Base-by-base conservation (phyloP, 2,329 filamentous ascomycete genomes). In the Penicillium sp. region DNA sequence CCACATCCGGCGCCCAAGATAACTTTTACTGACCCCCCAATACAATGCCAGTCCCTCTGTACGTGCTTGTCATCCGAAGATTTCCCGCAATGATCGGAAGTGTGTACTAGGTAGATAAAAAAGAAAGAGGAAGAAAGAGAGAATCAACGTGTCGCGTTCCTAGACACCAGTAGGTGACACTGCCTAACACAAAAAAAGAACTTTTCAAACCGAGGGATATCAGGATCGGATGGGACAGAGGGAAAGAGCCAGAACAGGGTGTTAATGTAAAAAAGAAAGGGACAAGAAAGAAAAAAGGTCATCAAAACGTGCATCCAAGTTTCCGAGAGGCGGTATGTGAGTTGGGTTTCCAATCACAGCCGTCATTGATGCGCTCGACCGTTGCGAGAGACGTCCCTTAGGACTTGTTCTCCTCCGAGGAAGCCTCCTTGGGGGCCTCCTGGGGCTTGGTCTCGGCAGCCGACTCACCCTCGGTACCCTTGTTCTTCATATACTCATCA, bases 401-500 rank as follows among this genome's bases (percentile, higher is more conserved):
- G 61, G 75, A 70, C 69, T 77, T 76, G 66, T 72, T 72, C 66
- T 75, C 74, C 67, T 75, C 74, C 44, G 67, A 67, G 48, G 73
- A 65, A 59, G 68, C 70, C 67, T 82, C 79, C 69, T 81, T 73
- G 46, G 69, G 70, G 58, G 69, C 67, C 67, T 77, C 77, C 68
- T 77, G 70, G 61, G 72, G 77, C 72, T 81, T 81, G 57, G 72
- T 69, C 59, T 82, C 80, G 52, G 58, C 66, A 59, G 72, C 53
- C 55, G 72, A 62, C 60, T 76, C 76, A 53, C 72, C 75, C 54
- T 80, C 78, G 52, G 69, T 72, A 62, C 75, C 75, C 76, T 95
- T 91, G 73, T 86, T 87, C 88, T 98, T 98, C 81, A 98, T 89
- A 78, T 99, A 99, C 79, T 99, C 95, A 73, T 99, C 92, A 77